phyloP scores from a whole-genome alignment of 192 early-diverging fungal species.

The Coemansia nantahalensis region DNA sequence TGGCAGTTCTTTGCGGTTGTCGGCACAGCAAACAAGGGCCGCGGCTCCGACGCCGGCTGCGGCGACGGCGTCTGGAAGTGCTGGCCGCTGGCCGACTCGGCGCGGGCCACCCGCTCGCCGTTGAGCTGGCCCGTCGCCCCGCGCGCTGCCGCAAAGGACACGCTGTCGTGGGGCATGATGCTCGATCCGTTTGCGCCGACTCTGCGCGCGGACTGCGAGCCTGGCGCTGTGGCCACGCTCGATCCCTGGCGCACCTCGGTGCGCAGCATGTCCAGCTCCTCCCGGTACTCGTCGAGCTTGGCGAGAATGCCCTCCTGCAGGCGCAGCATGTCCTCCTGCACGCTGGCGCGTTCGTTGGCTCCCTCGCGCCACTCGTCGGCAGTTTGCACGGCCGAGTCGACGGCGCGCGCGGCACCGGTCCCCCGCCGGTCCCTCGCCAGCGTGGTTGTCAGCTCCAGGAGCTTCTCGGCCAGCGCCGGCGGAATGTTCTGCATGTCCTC shows the following conservation, averaged over 20 bases:
- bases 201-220: neutral
- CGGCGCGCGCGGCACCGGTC: neutral
- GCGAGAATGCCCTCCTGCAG: constrained; percentile 30
- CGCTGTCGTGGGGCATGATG: constrained; percentile 29
- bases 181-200: neutral
- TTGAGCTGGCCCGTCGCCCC: neutral
- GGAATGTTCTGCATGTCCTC: constrained; percentile 11
- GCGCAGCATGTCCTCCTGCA: constrained; percentile 15
- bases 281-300: constrained; percentile 32
- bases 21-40: constrained; percentile 13
- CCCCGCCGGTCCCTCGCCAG: constrained; percentile 7
- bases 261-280: constrained; percentile 34
- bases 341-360: too few relatives aligned
- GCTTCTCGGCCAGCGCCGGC: constrained; percentile 27
- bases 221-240: neutral
- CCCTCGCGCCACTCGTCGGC: neutral
- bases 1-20: constrained; percentile 21
- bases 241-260: constrained; percentile 36
- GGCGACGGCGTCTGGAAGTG: constrained; percentile 13
- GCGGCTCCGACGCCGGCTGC: constrained; percentile 2
- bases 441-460: constrained; percentile 20
- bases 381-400: constrained; percentile 16
- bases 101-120: neutral
- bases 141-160: constrained; percentile 15
- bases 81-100: too few relatives aligned